Conservation (phyloP, 768 basidiomycete species). For the Crucibulum laeve region DNA sequence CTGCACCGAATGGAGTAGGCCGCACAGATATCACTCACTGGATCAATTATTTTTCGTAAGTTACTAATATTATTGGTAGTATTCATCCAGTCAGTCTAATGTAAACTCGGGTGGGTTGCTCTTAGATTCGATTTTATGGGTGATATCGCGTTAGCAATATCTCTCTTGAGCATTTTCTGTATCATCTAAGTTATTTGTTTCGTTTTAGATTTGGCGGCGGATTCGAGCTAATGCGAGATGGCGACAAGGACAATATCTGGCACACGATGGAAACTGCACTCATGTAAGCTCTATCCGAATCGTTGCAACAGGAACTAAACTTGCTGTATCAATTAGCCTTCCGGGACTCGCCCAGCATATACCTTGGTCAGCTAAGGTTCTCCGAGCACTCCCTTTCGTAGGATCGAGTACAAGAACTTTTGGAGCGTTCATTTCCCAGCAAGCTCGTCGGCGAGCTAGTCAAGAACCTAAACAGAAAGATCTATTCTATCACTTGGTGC, state of each 20-base stretch:
- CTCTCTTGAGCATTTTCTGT: not conserved
- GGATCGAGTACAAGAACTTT: not conserved
- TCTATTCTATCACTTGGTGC: slow-evolving; percentile 41
- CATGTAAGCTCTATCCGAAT: not conserved
- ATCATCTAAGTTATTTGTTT: not conserved
- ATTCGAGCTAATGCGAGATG: slow-evolving; percentile 29
- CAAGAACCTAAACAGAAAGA: slow-evolving; percentile 13
- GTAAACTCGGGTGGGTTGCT: not conserved
- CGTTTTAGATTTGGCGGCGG: slow-evolving; percentile 25
- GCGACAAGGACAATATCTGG: slow-evolving; percentile 18
- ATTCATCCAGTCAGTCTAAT: not conserved
- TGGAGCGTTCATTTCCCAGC: not conserved
- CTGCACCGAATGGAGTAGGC: not conserved
- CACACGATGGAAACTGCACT: not conserved
- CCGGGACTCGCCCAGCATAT: not conserved
- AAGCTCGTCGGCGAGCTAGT: not conserved
- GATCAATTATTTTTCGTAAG: slow-evolving; percentile 27
- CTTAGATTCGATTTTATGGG: slow-evolving; percentile 32
- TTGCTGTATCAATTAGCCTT: not conserved
- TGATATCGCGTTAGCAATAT: slow-evolving; percentile 29
- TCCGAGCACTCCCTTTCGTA: not conserved
- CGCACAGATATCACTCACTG: slow-evolving; percentile 24
- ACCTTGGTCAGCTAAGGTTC: not conserved
- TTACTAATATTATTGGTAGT: not conserved
- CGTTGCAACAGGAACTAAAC: not conserved